Evolutionary conservation across 2,329 filamentous ascomycete species (phyloP).

Genomic region (Calcarisporium arbuscula): DNA sequence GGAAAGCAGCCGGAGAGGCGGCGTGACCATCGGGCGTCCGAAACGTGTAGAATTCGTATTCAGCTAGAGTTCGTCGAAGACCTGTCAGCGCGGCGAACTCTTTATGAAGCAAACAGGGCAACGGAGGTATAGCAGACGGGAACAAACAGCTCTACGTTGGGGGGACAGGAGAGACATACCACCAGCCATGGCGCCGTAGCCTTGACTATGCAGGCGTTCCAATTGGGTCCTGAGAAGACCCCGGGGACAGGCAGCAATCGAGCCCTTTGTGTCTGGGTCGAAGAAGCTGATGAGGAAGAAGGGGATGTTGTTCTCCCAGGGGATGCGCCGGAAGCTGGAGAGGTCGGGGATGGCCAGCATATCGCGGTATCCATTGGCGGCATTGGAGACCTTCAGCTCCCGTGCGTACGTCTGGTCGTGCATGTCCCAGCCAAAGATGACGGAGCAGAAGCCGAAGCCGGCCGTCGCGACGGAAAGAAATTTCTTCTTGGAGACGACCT

Average conservation of each 20-base stretch:
- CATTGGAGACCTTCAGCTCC: conserved; percentile 82
- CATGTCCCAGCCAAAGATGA: conserved; percentile 97
- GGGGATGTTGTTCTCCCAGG: conserved; percentile 82
- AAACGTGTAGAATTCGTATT: conserved; percentile 96
- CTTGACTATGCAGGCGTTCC: conserved; percentile 59
- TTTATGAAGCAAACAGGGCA: no score
- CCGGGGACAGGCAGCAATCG: conserved; percentile 72
- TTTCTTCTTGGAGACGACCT: conserved; percentile 88
- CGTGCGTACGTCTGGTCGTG: conserved; percentile 84
- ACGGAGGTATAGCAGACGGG: no score
- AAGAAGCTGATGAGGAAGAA: conserved; percentile 81
- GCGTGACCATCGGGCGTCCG: conserved; percentile 52
- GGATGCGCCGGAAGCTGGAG: conserved; percentile 71
- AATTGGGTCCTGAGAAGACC: conserved; percentile 65
- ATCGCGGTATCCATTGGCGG: conserved; percentile 84
- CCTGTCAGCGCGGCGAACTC: no score
- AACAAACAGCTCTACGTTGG: background rate
- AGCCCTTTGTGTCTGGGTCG: conserved; percentile 68
- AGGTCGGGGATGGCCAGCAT: conserved; percentile 78
- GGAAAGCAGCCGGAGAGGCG: conserved; percentile 66
- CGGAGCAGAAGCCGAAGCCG: conserved; percentile 90
- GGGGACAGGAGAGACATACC: conserved; percentile 46
- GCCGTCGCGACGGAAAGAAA: conserved; percentile 75
- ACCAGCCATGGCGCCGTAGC: conserved; percentile 83
- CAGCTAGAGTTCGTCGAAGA: conserved; percentile 48